Percentiles rank a stretch among this genome's conserved stretches.
phyloP scores from a whole-genome alignment of 2,329 filamentous ascomycete genomes.

The Macroventuria anomochaeta region DNA sequence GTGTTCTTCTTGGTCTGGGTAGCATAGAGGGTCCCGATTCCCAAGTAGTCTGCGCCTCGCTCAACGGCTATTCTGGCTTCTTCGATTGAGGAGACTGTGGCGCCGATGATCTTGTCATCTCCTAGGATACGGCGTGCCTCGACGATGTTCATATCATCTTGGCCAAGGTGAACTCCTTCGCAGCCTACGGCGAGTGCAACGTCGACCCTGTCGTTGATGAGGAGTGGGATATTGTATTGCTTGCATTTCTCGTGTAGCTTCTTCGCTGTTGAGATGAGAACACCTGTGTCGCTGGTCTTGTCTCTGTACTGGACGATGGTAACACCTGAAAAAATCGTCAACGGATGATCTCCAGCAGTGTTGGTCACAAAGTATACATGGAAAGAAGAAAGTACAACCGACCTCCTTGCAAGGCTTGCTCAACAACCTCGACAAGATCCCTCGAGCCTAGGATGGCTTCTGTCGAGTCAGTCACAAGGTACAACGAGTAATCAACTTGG shows the following conservation, averaged over 20 bases:
- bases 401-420: conserved; percentile 76
- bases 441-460: conserved; percentile 76
- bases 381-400: conserved; percentile 27
- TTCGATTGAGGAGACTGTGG: conserved; percentile 76
- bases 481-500: conserved; percentile 76
- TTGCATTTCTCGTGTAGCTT: conserved; percentile 74
- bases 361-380: background rate
- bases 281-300: conserved; percentile 78
- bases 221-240: conserved; percentile 73
- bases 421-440: conserved; percentile 75
- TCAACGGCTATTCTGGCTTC: conserved; percentile 76
- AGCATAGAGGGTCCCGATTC: conserved; percentile 87
- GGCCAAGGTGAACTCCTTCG: conserved; percentile 92
- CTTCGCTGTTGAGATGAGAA: conserved; percentile 72
- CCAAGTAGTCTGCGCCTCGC: conserved; percentile 86
- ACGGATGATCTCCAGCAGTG: background rate
- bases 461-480: conserved; percentile 94
- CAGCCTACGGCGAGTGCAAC: conserved; percentile 84
- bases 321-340: conserved; percentile 58
- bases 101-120: conserved; percentile 80
- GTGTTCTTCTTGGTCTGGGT: conserved; percentile 85
- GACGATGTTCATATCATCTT: conserved; percentile 81
- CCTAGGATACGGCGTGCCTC: conserved; percentile 77
- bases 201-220: conserved; percentile 93
- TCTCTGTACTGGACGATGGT: conserved; percentile 91